Evolutionary conservation across 116 monocot species (phyloP).

Genomic region (Phalaenopsis hybrid): DNA sequence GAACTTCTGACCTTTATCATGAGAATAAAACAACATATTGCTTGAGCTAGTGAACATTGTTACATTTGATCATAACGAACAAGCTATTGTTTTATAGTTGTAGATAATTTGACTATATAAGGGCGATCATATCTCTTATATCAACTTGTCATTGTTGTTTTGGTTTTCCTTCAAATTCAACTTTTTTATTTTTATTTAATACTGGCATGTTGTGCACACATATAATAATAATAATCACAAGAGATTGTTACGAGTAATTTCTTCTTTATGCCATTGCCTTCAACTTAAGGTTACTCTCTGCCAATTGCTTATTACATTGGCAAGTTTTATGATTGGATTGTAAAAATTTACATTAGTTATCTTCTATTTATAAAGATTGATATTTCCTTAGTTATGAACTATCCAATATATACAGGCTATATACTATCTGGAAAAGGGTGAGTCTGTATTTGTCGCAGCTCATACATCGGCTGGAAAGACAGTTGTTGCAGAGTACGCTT

Average conservation of each 20-base stretch:
- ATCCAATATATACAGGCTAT: constrained; percentile 57
- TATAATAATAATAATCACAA: neutral
- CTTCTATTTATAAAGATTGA: neutral
- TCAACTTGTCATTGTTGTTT: neutral
- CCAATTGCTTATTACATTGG: neutral
- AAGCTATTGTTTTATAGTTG: neutral
- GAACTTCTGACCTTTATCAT: neutral
- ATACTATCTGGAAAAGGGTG: constrained; percentile 93
- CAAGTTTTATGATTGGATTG: neutral
- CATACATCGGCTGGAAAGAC: constrained; percentile 99
- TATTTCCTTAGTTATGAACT: neutral
- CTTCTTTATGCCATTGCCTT: neutral
- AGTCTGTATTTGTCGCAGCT: constrained; percentile 98
- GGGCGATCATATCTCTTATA: neutral
- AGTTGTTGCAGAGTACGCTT: constrained; percentile 96
- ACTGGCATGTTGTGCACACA: neutral
- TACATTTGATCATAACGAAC: neutral
- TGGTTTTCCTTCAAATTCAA: neutral
- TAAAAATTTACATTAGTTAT: neutral
- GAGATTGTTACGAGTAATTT: neutral
- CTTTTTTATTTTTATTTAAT: neutral
- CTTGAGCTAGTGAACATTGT: neutral
- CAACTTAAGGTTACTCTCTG: neutral
- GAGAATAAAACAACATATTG: neutral
- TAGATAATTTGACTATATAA: neutral